Conservation (phyloP, 208 protist species). For the Trypanosomatidae sp. region DNA sequence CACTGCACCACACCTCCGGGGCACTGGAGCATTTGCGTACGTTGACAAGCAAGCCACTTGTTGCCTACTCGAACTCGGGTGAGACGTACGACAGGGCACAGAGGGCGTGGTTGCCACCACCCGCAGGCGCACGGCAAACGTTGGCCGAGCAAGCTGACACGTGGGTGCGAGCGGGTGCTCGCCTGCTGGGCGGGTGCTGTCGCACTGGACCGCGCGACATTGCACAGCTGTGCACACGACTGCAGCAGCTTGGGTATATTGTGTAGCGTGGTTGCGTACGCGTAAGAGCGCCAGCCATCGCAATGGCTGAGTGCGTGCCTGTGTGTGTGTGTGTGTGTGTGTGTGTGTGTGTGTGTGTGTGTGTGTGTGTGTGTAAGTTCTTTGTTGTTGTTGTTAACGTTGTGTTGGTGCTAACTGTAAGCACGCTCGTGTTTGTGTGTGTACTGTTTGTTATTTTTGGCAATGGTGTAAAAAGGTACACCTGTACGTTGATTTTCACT, state of each 20-base stretch:
- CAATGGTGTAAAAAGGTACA: too few relatives aligned
- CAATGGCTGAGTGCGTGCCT: not conserved
- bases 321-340: too few relatives aligned
- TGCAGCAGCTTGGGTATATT: not conserved
- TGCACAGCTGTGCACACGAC: conserved; percentile 1
- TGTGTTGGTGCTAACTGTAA: too few relatives aligned
- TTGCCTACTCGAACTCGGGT: conserved; percentile 48
- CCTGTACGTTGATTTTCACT: too few relatives aligned
- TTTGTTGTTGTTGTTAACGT: not conserved
- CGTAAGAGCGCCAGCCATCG: not conserved
- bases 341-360: not conserved
- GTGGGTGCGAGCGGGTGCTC: conserved; percentile 14
- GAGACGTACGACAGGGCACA: conserved; percentile 19
- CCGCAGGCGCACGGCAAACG: not conserved
- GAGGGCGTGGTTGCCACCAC: conserved; percentile 13
- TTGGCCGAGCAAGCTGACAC: conserved; percentile 6
- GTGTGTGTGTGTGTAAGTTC: not conserved
- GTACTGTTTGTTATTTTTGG: too few relatives aligned
- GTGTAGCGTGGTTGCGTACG: not conserved
- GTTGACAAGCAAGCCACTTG: conserved; percentile 27
- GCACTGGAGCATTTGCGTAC: conserved; percentile 11
- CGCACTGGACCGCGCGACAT: conserved; percentile 12
- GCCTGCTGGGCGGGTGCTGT: conserved; percentile 42
- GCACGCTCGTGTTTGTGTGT: too few relatives aligned
- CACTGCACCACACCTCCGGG: conserved; percentile 8